Conservation (phyloP, 352 stramenopile species). For the Phytophthora cactorum region DNA sequence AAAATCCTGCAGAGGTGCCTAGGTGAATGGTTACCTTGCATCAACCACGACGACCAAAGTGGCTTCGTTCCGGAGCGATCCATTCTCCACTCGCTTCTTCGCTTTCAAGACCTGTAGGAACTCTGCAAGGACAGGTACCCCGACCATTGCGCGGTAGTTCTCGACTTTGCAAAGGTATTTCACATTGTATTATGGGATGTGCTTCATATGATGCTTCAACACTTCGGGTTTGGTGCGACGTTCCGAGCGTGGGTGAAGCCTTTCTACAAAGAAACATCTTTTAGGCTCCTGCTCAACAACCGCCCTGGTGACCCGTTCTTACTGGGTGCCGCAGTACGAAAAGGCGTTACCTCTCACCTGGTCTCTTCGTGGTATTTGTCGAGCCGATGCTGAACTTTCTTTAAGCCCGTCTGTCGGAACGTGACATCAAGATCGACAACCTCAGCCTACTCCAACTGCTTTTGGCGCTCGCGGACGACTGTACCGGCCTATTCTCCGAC, state of each 20-base stretch:
- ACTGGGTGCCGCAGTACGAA: conserved; percentile 8
- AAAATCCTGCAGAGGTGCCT: conserved; percentile 11
- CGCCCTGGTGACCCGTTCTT: conserved; percentile 8
- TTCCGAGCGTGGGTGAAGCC: conserved; percentile 11
- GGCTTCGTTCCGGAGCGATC: conserved; percentile 6
- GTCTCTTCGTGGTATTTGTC: conserved; percentile 22
- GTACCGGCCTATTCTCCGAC: conserved; percentile 10
- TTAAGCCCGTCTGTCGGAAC: neutral
- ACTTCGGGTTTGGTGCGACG: neutral
- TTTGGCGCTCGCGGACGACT: conserved; percentile 18
- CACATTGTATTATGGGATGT: neutral
- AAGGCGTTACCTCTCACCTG: conserved; percentile 21
- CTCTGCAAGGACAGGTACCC: neutral
- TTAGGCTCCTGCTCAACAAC: conserved; percentile 19
- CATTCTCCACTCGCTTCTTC: conserved; percentile 16
- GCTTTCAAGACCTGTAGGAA: conserved; percentile 19
- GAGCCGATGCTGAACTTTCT: conserved; percentile 24
- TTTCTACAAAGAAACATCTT: conserved; percentile 17
- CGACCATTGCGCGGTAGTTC: conserved; percentile 1
- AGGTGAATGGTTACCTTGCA: neutral
- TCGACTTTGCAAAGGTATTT: conserved; percentile 1
- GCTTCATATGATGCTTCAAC: no score
- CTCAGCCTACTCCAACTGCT: neutral
- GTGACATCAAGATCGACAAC: neutral
- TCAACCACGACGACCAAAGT: conserved; percentile 22